Evolutionary conservation across 768 basidiomycete genomes (phyloP), one percentile per base, ranked within the genome.

Genomic region (Auricularia sp.): DNA sequence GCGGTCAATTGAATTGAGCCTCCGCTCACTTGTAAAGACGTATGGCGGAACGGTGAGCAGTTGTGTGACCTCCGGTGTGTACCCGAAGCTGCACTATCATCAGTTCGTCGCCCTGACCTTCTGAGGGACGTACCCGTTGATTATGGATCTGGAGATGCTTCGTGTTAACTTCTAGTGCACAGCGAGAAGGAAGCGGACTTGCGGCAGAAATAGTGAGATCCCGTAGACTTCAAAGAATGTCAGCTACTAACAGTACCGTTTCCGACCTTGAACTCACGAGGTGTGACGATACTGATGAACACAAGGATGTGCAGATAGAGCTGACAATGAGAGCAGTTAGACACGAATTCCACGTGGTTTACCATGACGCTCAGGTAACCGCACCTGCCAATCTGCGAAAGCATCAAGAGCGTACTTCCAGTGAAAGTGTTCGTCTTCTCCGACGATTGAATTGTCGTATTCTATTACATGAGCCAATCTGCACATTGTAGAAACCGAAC

Each of bases 121-220:
- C 6, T 51, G 21, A 18, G 21, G 21, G 47, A 70, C 75, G 58
- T 67, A 83, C 83, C 74, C 73, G 33, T 78, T 77, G 72, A 88
- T 87, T 51, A 87, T 87, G 3, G 84, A 83, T 54, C 86, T 87
- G 60, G 21, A 12, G 6, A 59, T 34, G 42, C 29, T 42, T 44
- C 59, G 10, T 34, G 35, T 61, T 10, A 42, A 42, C 1, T 7
- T 14, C 61, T 14, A 21, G 29, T 33, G 29, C 4, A 67, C 8
- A 66, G 23, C 44, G 12, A 59, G 7, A 42, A 14, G 5, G 18
- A 16, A 47, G 8, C 39, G 12, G n/a, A 79, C 87, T 69, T 71
- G 87, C 84, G 86, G 86, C 36, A 88, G 74, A 77, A 89, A 89
- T 29, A 87, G 74, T 0, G 87, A 86, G 59, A 87, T 87, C 1